A percentile compares a stretch with the other conserved stretches of the same genome.
These are phyloP conservation scores for Aspergillus oerlinghausenensis DNA, from an alignment of 2,329 filamentous ascomycete species.

Conservation along the genomic window DNA sequence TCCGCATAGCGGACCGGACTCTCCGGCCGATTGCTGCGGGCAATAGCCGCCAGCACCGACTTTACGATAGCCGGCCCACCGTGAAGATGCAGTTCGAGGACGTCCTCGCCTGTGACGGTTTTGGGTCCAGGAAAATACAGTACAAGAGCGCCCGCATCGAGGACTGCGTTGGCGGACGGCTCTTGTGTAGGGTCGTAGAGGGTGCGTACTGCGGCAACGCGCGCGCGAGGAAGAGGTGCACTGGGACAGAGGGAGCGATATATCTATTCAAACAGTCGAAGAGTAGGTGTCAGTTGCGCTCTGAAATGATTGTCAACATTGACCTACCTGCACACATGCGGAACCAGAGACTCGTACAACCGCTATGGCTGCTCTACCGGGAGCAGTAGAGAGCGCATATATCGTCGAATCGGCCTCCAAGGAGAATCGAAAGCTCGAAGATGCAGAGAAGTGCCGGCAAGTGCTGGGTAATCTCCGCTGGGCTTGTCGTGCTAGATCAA, in stretches of 20 bases:
- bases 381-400: slow-evolving; percentile 83
- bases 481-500: slow-evolving; percentile 1
- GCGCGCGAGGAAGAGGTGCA: slow-evolving; percentile 51
- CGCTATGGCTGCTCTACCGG: slow-evolving; percentile 83
- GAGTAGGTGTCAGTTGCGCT: background rate
- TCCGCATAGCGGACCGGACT: slow-evolving; percentile 74
- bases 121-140: slow-evolving; percentile 76
- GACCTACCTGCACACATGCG: slow-evolving; percentile 60
- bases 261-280: slow-evolving; percentile 46
- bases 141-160: slow-evolving; percentile 75
- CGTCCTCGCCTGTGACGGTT: slow-evolving; percentile 86
- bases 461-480: slow-evolving; percentile 1
- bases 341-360: slow-evolving; percentile 83
- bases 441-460: slow-evolving; percentile 21
- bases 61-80: slow-evolving; percentile 85
- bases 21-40: slow-evolving; percentile 32
- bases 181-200: slow-evolving; percentile 57
- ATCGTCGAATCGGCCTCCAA: slow-evolving; percentile 58
- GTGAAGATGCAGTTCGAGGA: slow-evolving; percentile 92
- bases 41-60: slow-evolving; percentile 75
- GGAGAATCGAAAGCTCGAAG: slow-evolving; percentile 11
- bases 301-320: background rate
- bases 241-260: slow-evolving; percentile 60
- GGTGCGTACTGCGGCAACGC: slow-evolving; percentile 67
- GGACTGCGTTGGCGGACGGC: slow-evolving; percentile 40